Conservation (phyloP, 345 rosid species). For the Abelmoschus esculentus region DNA sequence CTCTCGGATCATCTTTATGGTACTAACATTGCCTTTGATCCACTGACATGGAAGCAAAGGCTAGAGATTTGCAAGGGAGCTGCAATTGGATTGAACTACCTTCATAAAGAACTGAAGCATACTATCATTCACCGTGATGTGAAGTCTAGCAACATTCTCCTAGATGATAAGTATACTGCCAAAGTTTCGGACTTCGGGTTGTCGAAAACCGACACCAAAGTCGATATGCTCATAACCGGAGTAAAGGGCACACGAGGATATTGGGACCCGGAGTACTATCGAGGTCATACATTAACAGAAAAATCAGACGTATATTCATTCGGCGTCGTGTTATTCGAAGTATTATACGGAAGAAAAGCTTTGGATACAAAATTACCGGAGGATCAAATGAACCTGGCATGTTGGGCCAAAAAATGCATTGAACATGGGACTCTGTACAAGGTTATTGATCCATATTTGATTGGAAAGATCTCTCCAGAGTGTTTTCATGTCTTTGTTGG, state of each 20-base stretch:
- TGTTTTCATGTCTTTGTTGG: constrained; percentile 14
- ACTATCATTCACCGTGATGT: constrained; percentile 5
- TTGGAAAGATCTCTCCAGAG: constrained; percentile 8
- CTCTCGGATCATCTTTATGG: constrained; percentile 23
- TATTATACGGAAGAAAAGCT: constrained; percentile 17
- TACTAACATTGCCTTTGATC: constrained; percentile 3
- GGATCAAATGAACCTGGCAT: constrained; percentile 11
- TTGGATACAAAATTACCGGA: not conserved
- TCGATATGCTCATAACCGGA: not conserved
- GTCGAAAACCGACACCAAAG: constrained; percentile 16
- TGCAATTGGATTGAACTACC: constrained; percentile 23
- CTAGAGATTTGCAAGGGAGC: constrained; percentile 27
- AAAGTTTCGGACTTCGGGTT: constrained; percentile 27
- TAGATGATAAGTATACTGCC: constrained; percentile 1
- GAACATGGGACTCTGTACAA: constrained; percentile 7
- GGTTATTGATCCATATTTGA: constrained; percentile 20
- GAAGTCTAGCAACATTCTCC: constrained; percentile 5
- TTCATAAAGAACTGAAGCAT: constrained; percentile 17
- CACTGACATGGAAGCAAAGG: constrained; percentile 22
- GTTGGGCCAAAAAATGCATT: constrained; percentile 9
- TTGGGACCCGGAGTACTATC: not conserved
- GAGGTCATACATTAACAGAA: constrained; percentile 15
- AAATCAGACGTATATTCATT: constrained; percentile 28
- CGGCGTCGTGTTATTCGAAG: constrained; percentile 27
- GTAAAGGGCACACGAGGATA: constrained; percentile 1